Evolutionary conservation across 2,329 filamentous ascomycete species (phyloP), one percentile per base, ranked within the genome.

Genomic region (Colletotrichum musae): DNA sequence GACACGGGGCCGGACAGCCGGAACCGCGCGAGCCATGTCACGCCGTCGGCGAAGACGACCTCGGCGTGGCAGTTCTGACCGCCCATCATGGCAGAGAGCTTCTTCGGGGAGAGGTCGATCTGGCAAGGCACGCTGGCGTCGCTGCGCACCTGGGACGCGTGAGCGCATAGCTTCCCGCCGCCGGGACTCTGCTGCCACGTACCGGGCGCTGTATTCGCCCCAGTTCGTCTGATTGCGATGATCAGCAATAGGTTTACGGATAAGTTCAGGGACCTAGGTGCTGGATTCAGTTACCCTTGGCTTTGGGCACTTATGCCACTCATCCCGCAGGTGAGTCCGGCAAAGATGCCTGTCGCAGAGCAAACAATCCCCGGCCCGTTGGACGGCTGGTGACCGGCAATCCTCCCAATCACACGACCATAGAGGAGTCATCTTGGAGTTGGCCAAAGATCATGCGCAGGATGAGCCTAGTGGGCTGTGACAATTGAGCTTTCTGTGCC

Each of bases 21-120:
- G 66, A 77, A 74, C 10, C 76, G 73, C 2, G 72, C 75, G 16
- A 78, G 70, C 74, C 73, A 77, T 7, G 53, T 53, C 1, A 76
- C 70, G 4, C 68, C 64, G 32, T 77, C 76, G n/a, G 62, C n/a
- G 51, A 78, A 77, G 5, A n/a, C 64, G n/a, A 78, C 68, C 6
- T 76, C 73, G 5, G 72, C 73, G 69, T 77, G 74, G 39, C 73
- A 76, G 48, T 76, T 77, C 50, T 76, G 72, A 0, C 73, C 70
- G 24, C 76, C 74, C 72, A 75, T 76, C 72, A 75, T 76, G 5
- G 53, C 39, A n/a, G 71, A 73, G 5, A 76, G 56, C 16, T 18
- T 68, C 51, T 73, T 68, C 5, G 56, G 21, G 2, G 70, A 74
- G 7, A 76, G n/a, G 58, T 76, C 60, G 6, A 75, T 36, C 4